A percentile compares a stretch with the other conserved stretches of the same genome.
Conservation (phyloP, 106 monocot species). For the Phalaenopsis equestris region DNA sequence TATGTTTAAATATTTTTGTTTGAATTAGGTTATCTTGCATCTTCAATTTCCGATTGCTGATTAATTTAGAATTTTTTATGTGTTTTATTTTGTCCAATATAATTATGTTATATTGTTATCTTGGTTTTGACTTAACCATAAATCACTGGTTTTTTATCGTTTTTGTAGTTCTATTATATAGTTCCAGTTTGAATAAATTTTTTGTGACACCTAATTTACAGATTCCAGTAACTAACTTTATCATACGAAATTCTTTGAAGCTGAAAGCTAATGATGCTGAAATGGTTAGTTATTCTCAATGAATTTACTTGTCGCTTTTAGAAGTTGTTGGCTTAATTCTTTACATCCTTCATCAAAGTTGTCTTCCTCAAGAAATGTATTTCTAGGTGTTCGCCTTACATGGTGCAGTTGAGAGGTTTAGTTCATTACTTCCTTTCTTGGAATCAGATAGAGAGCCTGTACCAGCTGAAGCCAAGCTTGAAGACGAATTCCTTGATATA, state of each 20-base stretch:
- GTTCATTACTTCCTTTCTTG: constrained; percentile 40
- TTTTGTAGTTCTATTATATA: neutral
- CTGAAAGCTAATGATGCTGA: constrained; percentile 82
- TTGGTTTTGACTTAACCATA: neutral
- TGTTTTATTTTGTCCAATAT: neutral
- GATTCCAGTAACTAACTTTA: constrained; percentile 57
- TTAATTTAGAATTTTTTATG: neutral
- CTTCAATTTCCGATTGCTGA: neutral
- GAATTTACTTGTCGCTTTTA: neutral
- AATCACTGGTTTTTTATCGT: neutral
- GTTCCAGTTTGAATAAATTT: neutral
- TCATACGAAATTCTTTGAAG: constrained; percentile 77
- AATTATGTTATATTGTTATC: neutral
- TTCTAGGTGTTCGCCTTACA: constrained; percentile 60
- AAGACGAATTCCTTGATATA: constrained; percentile 57
- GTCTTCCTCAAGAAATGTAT: neutral
- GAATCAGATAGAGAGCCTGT: constrained; percentile 26
- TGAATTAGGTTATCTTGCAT: neutral
- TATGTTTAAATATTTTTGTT: neutral
- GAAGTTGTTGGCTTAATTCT: neutral
- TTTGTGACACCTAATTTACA: constrained; percentile 19
- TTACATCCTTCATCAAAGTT: neutral
- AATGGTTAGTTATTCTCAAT: constrained; percentile 27
- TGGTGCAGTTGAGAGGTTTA: constrained; percentile 49
- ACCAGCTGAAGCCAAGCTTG: constrained; percentile 27